Evolutionary conservation across 768 basidiomycete species (phyloP), one percentile per base, ranked within the genome.

Genomic region (Boletus pseudopeckii): DNA sequence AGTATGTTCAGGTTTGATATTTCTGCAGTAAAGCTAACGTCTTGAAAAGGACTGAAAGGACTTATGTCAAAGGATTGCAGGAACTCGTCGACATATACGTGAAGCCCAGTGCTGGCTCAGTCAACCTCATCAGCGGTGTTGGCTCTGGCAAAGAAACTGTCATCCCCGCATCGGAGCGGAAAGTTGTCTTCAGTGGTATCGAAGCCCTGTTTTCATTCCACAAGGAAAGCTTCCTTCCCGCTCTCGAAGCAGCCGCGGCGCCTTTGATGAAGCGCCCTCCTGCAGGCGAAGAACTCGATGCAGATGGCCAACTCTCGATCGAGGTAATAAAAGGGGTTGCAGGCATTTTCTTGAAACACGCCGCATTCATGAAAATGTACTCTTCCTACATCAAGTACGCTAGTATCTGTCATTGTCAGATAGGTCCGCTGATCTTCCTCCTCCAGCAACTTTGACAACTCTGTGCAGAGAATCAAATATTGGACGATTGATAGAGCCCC

Each of bases 351-450:
- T 75, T 92, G 50, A 90, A 88, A 49, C 94, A 99, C 70, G 91
- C 93, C 30, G 93, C 96, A 5, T 98, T 98, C 76, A 92, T 99
- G 91, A 91, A 79, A 75, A 98, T 98, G 89, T 99, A 99, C 70
- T 94, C 93, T 32, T 90, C 88, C 41, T 99, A 98, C 69, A 96
- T 96, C 78, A 98, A 98, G 92, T 93, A 68, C 67, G 88, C 72
- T 37, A 3, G 9, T 52, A 48, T 45, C 57, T 38, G 9, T 55
- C 9, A 53, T 37, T 45, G 34, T 45, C 46, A 45, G 39, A 33
- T 42, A 15, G 13, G 37, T 49, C 34, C 51, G 52, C 60, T 69
- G 38, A 60, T 52, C 48, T 34, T 17, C 50, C 28, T 32, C 43
- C 28, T 57, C 34, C 62, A 94, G 92, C 72, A 95, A 96, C 70